Evolutionary conservation across 805 yeast genomes (phyloP), one percentile per base, ranked within the genome.

Genomic region (Saturnispora diversa): DNA sequence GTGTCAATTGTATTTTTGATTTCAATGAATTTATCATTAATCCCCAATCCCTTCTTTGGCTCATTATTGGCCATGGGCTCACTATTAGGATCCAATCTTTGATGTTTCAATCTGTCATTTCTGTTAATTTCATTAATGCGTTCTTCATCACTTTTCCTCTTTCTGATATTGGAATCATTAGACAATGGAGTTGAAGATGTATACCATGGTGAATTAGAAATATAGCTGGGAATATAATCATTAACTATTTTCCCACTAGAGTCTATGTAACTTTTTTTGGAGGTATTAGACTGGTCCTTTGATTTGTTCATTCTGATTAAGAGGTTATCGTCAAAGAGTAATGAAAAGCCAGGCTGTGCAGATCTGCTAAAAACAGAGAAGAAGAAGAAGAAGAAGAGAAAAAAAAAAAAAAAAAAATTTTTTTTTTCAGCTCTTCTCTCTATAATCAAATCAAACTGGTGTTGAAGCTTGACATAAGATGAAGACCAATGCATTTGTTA

Each of bases 401-500:
- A 24, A 24, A 24, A 24, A n/a, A n/a, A 37, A 20, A 13, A 30
- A 30, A 19, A 19, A 13, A 2, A 30, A 17, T 5, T 19, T 38
- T 16, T 24, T 26, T 23, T 15, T 41, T 23, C 20, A 8, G 17
- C 21, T 35, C 12, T 40, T 22, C 8, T 17, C 16, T 26, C 12
- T 25, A 5, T 5, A 27, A 8, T 17, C 6, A 13, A n/a, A n/a
- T 21, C 25, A 24, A 19, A 15, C 22, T 16, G 13, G 5, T 33
- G 39, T 34, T 35, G n/a, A 22, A 15, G 27, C 9, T n/a, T 34
- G 36, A n/a, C 41, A 30, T 33, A 50, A 38, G 32, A 49, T 56
- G 43, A 56, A 59, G 46, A 55, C 75, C 12, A 64, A 73, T 27
- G 62, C 76, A 0, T 83, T 86, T 56, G 84, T 87, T 16, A 84